Conservation (phyloP, 108 stramenopile species). For the Skeletonema tropicum region DNA sequence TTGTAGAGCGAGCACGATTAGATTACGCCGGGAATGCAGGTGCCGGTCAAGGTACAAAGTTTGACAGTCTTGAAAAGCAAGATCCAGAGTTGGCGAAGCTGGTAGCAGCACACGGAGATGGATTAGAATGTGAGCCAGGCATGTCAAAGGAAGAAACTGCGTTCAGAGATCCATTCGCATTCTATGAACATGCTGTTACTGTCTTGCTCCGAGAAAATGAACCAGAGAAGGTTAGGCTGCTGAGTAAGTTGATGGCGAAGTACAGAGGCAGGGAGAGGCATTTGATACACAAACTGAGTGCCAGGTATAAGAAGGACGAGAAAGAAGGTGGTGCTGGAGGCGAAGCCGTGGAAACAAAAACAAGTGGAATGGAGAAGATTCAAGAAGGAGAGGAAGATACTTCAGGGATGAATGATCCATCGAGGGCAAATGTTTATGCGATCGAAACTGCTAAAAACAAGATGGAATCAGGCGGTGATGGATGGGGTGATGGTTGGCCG, state of each 20-base stretch:
- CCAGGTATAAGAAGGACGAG: conserved; percentile 79
- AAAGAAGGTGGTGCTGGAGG: conserved; percentile 54
- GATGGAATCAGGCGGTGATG: conserved; percentile 42
- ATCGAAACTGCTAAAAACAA: conserved; percentile 70
- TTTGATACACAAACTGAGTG: conserved; percentile 81
- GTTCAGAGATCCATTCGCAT: conserved; percentile 70
- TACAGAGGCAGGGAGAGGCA: conserved; percentile 87
- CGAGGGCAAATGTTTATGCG: conserved; percentile 38
- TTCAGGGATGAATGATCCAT: conserved; percentile 36
- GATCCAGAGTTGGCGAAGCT: conserved; percentile 61
- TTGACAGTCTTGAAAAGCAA: conserved; percentile 35
- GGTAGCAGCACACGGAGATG: conserved; percentile 65
- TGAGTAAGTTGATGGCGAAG: conserved; percentile 86
- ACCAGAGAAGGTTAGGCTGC: conserved; percentile 84
- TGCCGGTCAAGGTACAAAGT: conserved; percentile 32
- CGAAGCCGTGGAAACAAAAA: conserved; percentile 21
- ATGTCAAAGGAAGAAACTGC: conserved; percentile 74
- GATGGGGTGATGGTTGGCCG: conserved; percentile 43
- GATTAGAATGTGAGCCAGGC: conserved; percentile 70
- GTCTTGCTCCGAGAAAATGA: conserved; percentile 75
- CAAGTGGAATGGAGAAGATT: conserved; percentile 51
- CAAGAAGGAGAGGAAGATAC: conserved; percentile 42
- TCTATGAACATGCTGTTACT: conserved; percentile 81
- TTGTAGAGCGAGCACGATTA: conserved; percentile 76
- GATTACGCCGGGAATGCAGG: conserved; percentile 31